phyloP scores from a whole-genome alignment of 2,329 filamentous ascomycete genomes.

The Diplocarpon rosae region DNA sequence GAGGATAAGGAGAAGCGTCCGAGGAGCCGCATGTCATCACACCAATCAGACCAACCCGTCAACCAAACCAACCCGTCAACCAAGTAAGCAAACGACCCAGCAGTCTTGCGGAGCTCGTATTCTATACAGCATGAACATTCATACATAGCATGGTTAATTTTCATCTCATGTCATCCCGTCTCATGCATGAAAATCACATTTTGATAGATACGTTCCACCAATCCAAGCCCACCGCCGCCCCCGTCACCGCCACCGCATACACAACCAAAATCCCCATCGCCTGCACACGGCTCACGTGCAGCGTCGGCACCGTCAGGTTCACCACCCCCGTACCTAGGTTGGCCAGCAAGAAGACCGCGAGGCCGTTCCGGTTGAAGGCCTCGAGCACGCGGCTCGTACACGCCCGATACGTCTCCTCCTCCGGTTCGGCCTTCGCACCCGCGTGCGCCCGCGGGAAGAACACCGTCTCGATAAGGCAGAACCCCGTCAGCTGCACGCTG shows the following conservation, averaged over 20 bases:
- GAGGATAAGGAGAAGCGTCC: too few species aligned
- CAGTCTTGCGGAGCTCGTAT: too few species aligned
- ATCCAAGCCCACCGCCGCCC: conserved; percentile 57
- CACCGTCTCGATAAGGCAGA: conserved; percentile 64
- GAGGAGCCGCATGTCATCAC: too few species aligned
- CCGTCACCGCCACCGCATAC: conserved; percentile 60
- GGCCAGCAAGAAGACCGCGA: conserved; percentile 74
- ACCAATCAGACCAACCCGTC: too few species aligned
- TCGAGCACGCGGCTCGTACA: conserved; percentile 74
- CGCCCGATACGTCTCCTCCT: conserved; percentile 50
- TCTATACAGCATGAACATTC: background rate
- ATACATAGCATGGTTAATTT: background rate
- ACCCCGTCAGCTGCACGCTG: conserved; percentile 66
- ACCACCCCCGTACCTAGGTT: conserved; percentile 84
- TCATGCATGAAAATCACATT: conserved; percentile 33
- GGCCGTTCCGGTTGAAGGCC: conserved; percentile 80
- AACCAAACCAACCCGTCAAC: too few species aligned
- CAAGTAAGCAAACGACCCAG: too few species aligned
- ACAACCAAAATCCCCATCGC: conserved; percentile 65
- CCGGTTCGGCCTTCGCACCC: conserved; percentile 37
- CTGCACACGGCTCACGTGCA: conserved; percentile 52
- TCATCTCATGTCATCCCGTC: background rate
- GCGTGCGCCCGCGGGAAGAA: conserved; percentile 67
- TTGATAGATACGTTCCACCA: conserved; percentile 58
- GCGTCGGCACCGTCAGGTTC: conserved; percentile 76